Evolutionary conservation across 2,329 filamentous ascomycete species (phyloP).

Genomic region (Tolypocladium pustulatum): DNA sequence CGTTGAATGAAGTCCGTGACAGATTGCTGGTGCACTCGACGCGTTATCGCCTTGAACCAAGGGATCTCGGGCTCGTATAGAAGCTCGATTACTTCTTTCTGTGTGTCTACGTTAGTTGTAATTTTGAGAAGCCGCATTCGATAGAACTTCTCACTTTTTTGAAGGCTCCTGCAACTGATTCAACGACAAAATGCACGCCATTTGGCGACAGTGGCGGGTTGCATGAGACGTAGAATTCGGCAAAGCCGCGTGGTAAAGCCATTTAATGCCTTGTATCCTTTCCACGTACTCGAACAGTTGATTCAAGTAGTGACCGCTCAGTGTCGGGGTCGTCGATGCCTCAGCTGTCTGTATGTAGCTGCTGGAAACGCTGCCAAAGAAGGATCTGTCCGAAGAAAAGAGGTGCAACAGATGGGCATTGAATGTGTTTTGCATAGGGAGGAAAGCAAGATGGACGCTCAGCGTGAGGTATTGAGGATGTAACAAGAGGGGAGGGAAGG

Average conservation of each 20-base stretch:
- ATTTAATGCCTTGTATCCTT: background rate
- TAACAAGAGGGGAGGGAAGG: background rate
- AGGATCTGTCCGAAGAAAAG: background rate
- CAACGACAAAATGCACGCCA: conserved; percentile 17
- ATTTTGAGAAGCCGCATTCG: background rate
- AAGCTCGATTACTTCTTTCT: conserved; percentile 16
- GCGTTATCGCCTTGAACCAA: conserved; percentile 22
- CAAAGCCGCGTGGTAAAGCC: background rate
- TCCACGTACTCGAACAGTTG: background rate
- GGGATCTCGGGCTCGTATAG: conserved; percentile 24
- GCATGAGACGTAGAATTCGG: conserved; percentile 23
- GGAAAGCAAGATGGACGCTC: background rate
- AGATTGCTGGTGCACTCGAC: background rate
- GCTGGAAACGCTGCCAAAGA: background rate
- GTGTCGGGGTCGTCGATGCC: background rate
- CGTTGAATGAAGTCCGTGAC: conserved; percentile 10
- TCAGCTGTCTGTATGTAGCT: background rate
- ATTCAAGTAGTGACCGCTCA: no score
- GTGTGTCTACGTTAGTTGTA: background rate
- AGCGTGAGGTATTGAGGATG: background rate
- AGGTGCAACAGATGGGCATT: background rate
- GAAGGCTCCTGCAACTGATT: conserved; percentile 1
- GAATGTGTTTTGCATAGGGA: background rate
- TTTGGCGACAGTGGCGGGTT: conserved; percentile 21
- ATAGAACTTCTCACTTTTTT: background rate